Percentiles rank a stretch among this genome's conserved stretches.
Conservation (phyloP, 345 rosid genomes). For the Laguncularia racemosa region DNA sequence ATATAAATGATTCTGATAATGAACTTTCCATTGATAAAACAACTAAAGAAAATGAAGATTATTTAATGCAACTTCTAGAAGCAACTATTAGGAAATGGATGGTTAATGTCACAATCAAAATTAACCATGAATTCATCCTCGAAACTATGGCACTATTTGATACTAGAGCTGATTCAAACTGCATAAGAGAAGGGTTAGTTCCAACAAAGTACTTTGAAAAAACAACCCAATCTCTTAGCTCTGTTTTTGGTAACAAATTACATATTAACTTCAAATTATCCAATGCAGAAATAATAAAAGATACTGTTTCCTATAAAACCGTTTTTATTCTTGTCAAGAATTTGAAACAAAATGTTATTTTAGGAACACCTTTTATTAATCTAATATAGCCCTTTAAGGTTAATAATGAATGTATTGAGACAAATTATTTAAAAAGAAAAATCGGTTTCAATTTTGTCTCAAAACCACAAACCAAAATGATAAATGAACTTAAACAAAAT, state of each 20-base stretch:
- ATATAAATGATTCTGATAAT: too few relatives aligned
- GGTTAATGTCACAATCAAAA: background rate
- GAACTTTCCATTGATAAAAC: too few relatives aligned
- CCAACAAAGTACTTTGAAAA: background rate
- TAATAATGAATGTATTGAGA: too few relatives aligned
- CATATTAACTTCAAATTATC: background rate
- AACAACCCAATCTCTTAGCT: background rate
- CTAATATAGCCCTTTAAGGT: background rate
- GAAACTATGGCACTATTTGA: background rate
- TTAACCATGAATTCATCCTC: background rate
- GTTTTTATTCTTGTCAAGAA: constrained; percentile 4
- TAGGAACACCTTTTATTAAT: background rate
- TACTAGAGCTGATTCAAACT: background rate
- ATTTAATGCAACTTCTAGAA: background rate
- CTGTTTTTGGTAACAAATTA: background rate
- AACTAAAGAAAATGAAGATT: too few relatives aligned
- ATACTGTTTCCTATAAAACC: background rate
- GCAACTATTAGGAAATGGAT: background rate
- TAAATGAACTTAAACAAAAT: background rate
- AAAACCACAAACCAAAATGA: background rate
- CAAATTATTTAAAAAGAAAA: too few relatives aligned
- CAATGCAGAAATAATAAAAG: background rate
- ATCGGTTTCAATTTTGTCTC: background rate
- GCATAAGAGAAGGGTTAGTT: background rate
- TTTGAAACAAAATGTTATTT: background rate